phyloP scores from a whole-genome alignment of 2,329 filamentous ascomycete genomes.

The Colletotrichum agaves region DNA sequence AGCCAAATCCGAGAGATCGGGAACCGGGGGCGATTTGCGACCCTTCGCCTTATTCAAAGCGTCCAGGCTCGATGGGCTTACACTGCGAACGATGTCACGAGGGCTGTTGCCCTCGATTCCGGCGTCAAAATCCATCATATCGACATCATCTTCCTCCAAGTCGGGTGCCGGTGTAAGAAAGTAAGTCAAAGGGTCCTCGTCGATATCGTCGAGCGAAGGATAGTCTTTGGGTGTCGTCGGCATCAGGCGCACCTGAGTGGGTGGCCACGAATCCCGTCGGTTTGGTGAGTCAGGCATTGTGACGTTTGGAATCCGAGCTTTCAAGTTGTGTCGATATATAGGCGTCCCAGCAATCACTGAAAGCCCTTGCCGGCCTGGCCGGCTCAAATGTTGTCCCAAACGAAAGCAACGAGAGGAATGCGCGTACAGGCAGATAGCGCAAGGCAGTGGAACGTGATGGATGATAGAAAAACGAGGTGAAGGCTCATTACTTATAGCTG shows the following conservation, averaged over 20 bases:
- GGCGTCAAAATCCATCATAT: constrained; percentile 65
- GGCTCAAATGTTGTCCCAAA: constrained; percentile 36
- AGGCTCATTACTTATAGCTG: constrained; percentile 24
- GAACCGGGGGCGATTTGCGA: constrained; percentile 47
- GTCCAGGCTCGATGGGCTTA: constrained; percentile 67
- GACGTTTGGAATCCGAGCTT: neutral
- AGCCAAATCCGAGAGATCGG: constrained; percentile 55
- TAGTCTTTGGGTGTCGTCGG: constrained; percentile 55
- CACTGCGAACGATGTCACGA: constrained; percentile 60
- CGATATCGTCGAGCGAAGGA: constrained; percentile 59
- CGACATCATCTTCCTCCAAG: constrained; percentile 52
- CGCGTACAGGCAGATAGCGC: neutral
- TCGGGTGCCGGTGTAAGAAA: constrained; percentile 63
- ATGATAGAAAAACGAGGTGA: neutral
- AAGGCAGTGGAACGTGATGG: constrained; percentile 8
- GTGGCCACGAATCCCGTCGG: constrained; percentile 62
- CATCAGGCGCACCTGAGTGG: constrained; percentile 60
- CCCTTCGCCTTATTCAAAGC: constrained; percentile 57
- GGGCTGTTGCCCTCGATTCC: constrained; percentile 65
- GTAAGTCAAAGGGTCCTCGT: constrained; percentile 65
- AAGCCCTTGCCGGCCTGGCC: constrained; percentile 37
- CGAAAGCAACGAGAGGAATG: constrained; percentile 3
- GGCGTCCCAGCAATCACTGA: constrained; percentile 27
- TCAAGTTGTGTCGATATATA: neutral
- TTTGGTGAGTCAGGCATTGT: constrained; percentile 49